Evolutionary conservation across 805 yeast species (phyloP).

Genomic region (Myxozyma neotropica): DNA sequence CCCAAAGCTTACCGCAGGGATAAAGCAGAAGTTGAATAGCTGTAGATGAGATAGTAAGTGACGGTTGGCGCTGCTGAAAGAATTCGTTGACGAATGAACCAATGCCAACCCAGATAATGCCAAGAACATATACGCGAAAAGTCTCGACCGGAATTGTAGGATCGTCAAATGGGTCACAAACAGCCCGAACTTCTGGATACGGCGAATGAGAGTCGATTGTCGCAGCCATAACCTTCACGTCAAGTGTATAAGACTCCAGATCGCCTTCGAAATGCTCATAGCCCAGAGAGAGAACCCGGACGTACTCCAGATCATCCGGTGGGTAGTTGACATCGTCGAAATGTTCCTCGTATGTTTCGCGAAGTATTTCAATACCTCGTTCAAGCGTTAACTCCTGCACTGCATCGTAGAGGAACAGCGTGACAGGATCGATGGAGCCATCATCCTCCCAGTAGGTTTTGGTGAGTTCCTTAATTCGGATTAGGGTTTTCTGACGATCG

Average conservation of each 20-base stretch:
- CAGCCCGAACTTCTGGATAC: constrained; percentile 57
- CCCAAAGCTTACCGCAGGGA: constrained; percentile 56
- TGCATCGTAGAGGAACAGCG: neutral
- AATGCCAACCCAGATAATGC: constrained; percentile 54
- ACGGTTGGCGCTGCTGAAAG: constrained; percentile 59
- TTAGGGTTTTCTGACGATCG: neutral
- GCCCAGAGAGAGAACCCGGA: constrained; percentile 8
- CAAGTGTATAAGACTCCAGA: constrained; percentile 34
- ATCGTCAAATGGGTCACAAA: constrained; percentile 46
- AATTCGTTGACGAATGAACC: constrained; percentile 62
- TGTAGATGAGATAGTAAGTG: constrained; percentile 52
- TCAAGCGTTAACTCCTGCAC: neutral
- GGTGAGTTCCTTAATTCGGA: neutral
- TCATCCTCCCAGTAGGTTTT: constrained; percentile 5
- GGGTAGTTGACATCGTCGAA: neutral
- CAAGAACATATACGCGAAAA: constrained; percentile 55
- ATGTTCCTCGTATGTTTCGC: neutral
- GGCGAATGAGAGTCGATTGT: constrained; percentile 51
- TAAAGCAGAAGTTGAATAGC: constrained; percentile 62
- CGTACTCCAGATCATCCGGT: neutral
- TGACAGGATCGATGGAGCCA: constrained; percentile 5
- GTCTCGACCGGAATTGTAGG: constrained; percentile 52
- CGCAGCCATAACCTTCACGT: constrained; percentile 50
- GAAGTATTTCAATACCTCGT: neutral
- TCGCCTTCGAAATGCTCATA: constrained; percentile 17